Evolutionary conservation across 495 filamentous ascomycete genomes (phyloP).

Genomic region (Darksidea phi): DNA sequence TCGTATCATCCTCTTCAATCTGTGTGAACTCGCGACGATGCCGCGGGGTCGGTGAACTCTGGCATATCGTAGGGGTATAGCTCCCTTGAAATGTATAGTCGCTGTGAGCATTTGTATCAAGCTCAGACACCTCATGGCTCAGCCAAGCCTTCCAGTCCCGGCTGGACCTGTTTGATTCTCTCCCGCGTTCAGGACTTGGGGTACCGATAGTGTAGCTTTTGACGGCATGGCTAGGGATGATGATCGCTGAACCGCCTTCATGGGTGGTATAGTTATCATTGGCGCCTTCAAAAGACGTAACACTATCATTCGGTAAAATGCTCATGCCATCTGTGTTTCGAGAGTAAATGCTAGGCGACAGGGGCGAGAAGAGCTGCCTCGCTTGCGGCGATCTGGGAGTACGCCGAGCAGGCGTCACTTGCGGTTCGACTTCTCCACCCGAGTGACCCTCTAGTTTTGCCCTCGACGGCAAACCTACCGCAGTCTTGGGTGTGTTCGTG

Average conservation of each 20-base stretch:
- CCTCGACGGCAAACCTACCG: no score
- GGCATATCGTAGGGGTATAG: conserved; percentile 3
- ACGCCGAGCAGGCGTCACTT: conserved; percentile 2
- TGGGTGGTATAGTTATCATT: not conserved
- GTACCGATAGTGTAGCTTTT: conserved; percentile 39
- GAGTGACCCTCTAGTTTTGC: not conserved
- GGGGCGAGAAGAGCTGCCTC: conserved; percentile 27
- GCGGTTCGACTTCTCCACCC: not conserved
- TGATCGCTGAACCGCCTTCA: conserved; percentile 33
- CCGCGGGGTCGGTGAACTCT: not conserved
- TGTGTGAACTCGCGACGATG: conserved; percentile 24
- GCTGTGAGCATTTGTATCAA: conserved; percentile 21
- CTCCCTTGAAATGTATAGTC: conserved; percentile 22
- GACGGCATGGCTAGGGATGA: conserved; percentile 39
- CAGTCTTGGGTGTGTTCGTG: not conserved
- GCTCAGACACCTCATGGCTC: conserved; percentile 37
- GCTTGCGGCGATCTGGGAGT: conserved; percentile 1
- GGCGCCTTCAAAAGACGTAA: conserved; percentile 14
- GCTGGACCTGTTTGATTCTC: conserved; percentile 30
- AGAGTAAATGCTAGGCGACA: conserved; percentile 46
- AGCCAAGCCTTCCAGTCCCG: conserved; percentile 43
- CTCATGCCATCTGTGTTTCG: conserved; percentile 38
- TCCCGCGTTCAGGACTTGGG: conserved; percentile 16
- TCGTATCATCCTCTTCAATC: conserved; percentile 16
- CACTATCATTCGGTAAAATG: conserved; percentile 33